Base-by-base conservation (phyloP, 805 yeast genomes). In the Candida awuae region DNA sequence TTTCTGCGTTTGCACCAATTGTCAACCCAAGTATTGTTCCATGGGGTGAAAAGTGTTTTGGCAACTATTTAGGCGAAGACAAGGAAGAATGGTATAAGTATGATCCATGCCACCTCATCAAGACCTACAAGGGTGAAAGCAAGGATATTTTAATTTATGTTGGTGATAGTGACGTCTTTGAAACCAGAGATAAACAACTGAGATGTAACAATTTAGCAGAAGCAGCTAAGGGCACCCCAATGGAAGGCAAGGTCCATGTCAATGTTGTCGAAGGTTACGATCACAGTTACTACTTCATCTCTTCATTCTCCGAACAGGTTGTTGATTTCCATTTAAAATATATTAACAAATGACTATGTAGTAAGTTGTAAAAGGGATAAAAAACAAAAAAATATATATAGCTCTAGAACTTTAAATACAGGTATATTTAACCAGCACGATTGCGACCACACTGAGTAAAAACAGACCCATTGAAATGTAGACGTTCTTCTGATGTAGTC, bases 1-100 rank as follows among this genome's bases (percentile, higher is more conserved):
- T 84, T 30, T 75, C 85, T 42, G 97, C 96, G 0, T 90, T 90
- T 64, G 75, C 97, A 0, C 97, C 98, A 38, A 84, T 92, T 48
- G 63, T 76, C 19, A 84, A 87, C 62, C 97, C 97, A 6, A 61
- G 70, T 38, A 65, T 67, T 35, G 75, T 80, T 47, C 82, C 80
- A 29, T 90, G 97, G 97, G 97, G 97, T 34, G 66, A 73, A 44
- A 88, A 87, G 66, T 80, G 83, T 41, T 90, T 88, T 51, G 62
- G 69, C 3, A 83, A 81, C 35, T 90, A 92, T 58, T 68, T 92
- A 42, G 94, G 94, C 30, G 54, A 58, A 13, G 70, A 74, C 48
- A 68, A 70, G 42, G 62, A 69, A 21, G 59, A 66, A 35, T 90
- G 97, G 95, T 56, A 58, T 16, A 62, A 72, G 44, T 84, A 88